Conservation (phyloP, 371 early-diverging fungal genomes). For the Mucor circinelloides region DNA sequence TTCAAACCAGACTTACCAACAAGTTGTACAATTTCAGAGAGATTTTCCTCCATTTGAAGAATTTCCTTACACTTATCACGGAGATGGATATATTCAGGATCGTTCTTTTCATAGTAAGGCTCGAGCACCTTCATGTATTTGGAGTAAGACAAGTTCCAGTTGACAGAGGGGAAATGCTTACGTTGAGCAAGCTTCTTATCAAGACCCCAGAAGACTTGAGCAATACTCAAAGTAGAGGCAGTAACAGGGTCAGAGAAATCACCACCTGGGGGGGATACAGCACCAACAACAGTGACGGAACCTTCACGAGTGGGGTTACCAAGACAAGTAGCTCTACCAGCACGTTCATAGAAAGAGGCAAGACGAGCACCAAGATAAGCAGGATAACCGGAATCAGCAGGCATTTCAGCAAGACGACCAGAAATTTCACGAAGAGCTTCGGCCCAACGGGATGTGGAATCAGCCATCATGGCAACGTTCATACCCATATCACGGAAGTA, state of each 20-base stretch:
- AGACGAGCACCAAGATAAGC: slow-evolving; percentile 99
- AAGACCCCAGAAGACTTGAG: slow-evolving; percentile 99
- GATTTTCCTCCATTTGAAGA: slow-evolving; percentile 98
- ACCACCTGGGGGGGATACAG: slow-evolving; percentile 99
- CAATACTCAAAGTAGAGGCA: slow-evolving; percentile 98
- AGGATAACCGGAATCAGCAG: slow-evolving; percentile 99
- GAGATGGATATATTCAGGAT: slow-evolving; percentile 91
- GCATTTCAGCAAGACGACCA: slow-evolving; percentile 99
- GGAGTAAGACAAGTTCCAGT: slow-evolving; percentile 99
- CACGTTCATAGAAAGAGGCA: slow-evolving; percentile 99
- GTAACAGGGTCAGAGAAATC: slow-evolving; percentile 99
- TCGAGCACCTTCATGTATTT: slow-evolving; percentile 99
- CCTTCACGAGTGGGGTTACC: slow-evolving; percentile 97
- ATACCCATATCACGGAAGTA: slow-evolving; percentile 99
- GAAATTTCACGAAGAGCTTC: slow-evolving; percentile 99
- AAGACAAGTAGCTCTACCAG: slow-evolving; percentile 96
- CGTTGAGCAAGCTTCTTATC: slow-evolving; percentile 99
- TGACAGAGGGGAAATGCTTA: slow-evolving; percentile 99
- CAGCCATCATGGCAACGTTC: slow-evolving; percentile 99
- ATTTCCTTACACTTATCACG: slow-evolving; percentile 98
- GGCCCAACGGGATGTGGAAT: slow-evolving; percentile 99
- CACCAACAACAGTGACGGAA: slow-evolving; percentile 99
- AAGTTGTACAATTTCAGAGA: slow-evolving; percentile 99
- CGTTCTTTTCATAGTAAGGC: slow-evolving; percentile 93
- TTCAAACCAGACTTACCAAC: slow-evolving; percentile 99